Base-by-base conservation (phyloP, 2,329 filamentous ascomycete genomes). In the Macrophomina phaseolina region DNA sequence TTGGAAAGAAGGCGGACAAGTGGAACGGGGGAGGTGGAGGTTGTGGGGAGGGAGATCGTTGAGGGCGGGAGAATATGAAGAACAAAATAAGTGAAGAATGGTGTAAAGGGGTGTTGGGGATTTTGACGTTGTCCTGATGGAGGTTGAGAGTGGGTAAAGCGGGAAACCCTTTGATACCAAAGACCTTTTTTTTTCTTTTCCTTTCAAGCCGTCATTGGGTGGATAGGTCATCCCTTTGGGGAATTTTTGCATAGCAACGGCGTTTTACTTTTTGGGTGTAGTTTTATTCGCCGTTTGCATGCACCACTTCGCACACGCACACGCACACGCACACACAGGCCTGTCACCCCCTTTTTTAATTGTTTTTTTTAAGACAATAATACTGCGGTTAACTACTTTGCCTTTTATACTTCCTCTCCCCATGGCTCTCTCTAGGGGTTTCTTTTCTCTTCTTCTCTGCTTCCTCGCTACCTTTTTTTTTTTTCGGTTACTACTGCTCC, bases 1-100 rank as follows among this genome's bases (percentile, higher is more conserved):
- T 80, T 92, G 70, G 90, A 93, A 76, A 80, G 90, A 42, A 82
- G 90, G 63, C 81, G 90, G 42, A 90, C 88, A 2, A 87, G 83
- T 0, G 89, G 91, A 71, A 84, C 81, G 67, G 90, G 89, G 0
- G 84, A 90, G 75, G 77, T 89, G 64, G 87, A 90, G 73, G 77
- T 91, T n/a, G 77, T 91, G 3, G 88, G 86, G 52, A 81, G 89
- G 64, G 87, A 91, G 74, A 81, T 91, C 67, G 84, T 91, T 9
- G 84, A 86, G 68, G 86, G 87, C 0, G 82, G 79, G 14, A 77
- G 81, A 68, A 79, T 81, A 16, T 80, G 18, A 7, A 40, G 52
- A 30, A 42, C n/a, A 34, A 42, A 56, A 18, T 16, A 40, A 40
- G 52, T 32, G 49, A 16, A 16, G 38, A 14, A 40, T 18, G 14